Evolutionary conservation across 352 stramenopile genomes (phyloP).

Genomic region (Pythium rishiriense): DNA sequence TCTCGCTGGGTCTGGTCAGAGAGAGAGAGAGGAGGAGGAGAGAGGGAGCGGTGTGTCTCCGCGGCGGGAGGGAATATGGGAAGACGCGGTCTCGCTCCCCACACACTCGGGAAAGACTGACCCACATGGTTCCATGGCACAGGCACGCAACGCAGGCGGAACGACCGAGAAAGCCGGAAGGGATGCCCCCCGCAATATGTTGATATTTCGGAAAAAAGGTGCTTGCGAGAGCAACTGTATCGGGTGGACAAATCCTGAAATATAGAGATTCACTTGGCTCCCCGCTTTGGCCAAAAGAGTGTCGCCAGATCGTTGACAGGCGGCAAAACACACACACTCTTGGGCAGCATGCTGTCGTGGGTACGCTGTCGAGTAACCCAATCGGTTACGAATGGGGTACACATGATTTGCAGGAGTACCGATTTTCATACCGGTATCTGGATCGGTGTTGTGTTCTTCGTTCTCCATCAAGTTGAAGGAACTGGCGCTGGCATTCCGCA

Average conservation of each 20-base stretch:
- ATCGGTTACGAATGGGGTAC: too few species aligned
- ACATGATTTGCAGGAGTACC: background rate
- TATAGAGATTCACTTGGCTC: background rate
- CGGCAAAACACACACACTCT: constrained; percentile 10
- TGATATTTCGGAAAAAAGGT: constrained; percentile 2
- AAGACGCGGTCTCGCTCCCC: background rate
- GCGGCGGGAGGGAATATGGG: too few species aligned
- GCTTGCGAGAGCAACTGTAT: background rate
- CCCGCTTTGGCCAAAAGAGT: background rate
- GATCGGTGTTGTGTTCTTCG: constrained; percentile 10
- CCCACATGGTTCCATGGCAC: constrained; percentile 25
- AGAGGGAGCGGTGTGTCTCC: too few species aligned
- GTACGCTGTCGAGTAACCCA: background rate
- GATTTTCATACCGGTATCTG: background rate
- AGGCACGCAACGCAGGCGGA: constrained; percentile 9
- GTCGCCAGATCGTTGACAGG: background rate
- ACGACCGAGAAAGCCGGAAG: constrained; percentile 15
- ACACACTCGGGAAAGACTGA: background rate
- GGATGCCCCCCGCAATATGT: background rate
- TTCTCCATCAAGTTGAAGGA: constrained; percentile 3
- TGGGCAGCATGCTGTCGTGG: background rate
- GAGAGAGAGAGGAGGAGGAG: background rate
- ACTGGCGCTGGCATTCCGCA: background rate
- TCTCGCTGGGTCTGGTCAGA: background rate
- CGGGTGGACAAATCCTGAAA: background rate